phyloP scores from a whole-genome alignment of 2,329 filamentous ascomycete species.

The Penicillium sp. region DNA sequence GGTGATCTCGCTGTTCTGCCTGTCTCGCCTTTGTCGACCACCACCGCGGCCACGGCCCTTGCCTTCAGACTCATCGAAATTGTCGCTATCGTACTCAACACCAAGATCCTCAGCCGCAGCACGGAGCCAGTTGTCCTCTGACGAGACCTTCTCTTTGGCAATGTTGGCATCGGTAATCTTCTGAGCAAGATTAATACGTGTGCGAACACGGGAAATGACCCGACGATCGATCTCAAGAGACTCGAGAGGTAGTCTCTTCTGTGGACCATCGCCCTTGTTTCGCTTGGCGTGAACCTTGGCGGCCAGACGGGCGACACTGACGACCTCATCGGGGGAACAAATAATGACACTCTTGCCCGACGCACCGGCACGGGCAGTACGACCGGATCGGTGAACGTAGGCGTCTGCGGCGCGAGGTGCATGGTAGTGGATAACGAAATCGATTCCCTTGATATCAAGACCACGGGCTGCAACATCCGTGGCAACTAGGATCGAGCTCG shows the following conservation, averaged over 20 bases:
- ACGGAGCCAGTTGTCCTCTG: constrained; percentile 80
- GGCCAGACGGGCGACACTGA: constrained; percentile 76
- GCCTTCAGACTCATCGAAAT: constrained; percentile 67
- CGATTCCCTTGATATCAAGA: constrained; percentile 86
- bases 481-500: constrained; percentile 72
- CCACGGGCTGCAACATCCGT: constrained; percentile 95
- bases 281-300: constrained; percentile 77
- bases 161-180: constrained; percentile 76
- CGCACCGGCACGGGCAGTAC: constrained; percentile 79
- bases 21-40: constrained; percentile 71
- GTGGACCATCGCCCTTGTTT: constrained; percentile 45
- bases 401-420: constrained; percentile 86
- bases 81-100: constrained; percentile 88
- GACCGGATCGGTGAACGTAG: constrained; percentile 92
- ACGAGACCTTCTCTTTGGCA: constrained; percentile 81
- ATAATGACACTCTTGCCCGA: constrained; percentile 81
- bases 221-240: constrained; percentile 81
- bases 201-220: constrained; percentile 71
- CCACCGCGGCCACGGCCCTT: constrained; percentile 71
- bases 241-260: constrained; percentile 62
- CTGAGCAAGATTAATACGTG: constrained; percentile 77
- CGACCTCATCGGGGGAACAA: constrained; percentile 87
- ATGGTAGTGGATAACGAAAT: constrained; percentile 92
- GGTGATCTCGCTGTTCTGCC: constrained; percentile 62
- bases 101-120: constrained; percentile 87